Conservation (phyloP, 2,329 filamentous ascomycete species). For the Epichloe uncinata region DNA sequence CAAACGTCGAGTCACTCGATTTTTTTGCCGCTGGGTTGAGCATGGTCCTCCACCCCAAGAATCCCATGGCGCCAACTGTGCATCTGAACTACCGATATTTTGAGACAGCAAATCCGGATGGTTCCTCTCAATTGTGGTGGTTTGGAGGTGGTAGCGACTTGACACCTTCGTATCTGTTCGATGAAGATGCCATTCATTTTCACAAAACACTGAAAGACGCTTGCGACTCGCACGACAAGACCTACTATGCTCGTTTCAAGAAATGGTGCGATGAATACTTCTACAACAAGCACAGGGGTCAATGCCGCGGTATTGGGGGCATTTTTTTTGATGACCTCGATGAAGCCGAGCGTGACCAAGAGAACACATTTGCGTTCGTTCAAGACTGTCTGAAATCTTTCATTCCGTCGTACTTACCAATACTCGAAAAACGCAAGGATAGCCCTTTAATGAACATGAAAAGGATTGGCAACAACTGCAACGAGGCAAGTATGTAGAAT, state of each 20-base stretch:
- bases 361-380: constrained; percentile 81
- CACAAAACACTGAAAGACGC: constrained; percentile 84
- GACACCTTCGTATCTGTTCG: constrained; percentile 87
- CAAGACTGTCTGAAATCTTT: constrained; percentile 79
- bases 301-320: constrained; percentile 78
- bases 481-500: constrained; percentile 92
- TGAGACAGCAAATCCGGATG: constrained; percentile 79
- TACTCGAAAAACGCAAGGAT: constrained; percentile 77
- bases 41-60: constrained; percentile 82
- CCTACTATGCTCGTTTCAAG: constrained; percentile 91
- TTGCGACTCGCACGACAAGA: constrained; percentile 85
- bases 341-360: constrained; percentile 69
- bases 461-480: constrained; percentile 96
- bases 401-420: constrained; percentile 80
- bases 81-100: constrained; percentile 99
- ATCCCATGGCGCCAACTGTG: constrained; percentile 94
- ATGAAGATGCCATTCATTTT: constrained; percentile 95
- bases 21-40: constrained; percentile 95
- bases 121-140: constrained; percentile 84
- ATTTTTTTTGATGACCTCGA: constrained; percentile 99
- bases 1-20: constrained; percentile 67
- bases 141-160: constrained; percentile 92
- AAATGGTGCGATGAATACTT: constrained; percentile 99
- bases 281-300: constrained; percentile 77
- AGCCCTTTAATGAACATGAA: constrained; percentile 73